Evolutionary conservation across 306 rosid genomes (phyloP), one percentile per base, ranked within the genome.

Genomic region (Gleditsia sinensis): DNA sequence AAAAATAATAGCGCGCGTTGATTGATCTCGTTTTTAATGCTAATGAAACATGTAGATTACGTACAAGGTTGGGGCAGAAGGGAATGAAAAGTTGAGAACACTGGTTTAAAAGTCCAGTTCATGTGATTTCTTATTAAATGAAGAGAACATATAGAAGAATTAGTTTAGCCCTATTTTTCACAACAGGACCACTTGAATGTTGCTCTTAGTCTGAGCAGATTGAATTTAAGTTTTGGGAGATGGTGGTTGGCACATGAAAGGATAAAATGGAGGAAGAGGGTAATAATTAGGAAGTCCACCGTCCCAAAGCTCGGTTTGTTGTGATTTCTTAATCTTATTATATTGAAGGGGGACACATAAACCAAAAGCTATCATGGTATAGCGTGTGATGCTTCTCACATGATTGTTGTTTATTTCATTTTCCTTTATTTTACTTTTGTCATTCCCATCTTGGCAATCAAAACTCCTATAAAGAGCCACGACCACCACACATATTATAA

Each of bases 241-340:
- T 61, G 76, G 61, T 75, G 73, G 54, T 72, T 33, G 57, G 51
- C 74, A 78, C 63, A 75, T 57, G 81, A 79, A 20, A 21, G 68
- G 82, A 51, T 72, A 75, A 61, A 75, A 72, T 40, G 40, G 72
- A 20, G 64, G 70, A 63, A 65, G 79, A 78, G 75, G 72, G 72
- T 64, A 73, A 84, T 84, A 56, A 88, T 88, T 83, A 65, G 45
- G 36, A 78, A 71, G 55, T 76, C 81, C 91, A 83, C 85, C 80
- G 56, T 73, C 67, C 25, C 69, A 16, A 75, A 62, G 60, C 67
- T 80, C 37, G 64, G 58, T 76, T 81, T 82, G 89, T 83, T 89
- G 78, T 84, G 17, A 74, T 82, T 82, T 86, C 87, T 85, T 82
- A 82, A 82, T 89, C 85, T 64, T 76, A 83, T 78, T 85, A 74